Evolutionary conservation across 2,329 filamentous ascomycete genomes (phyloP), one percentile per base, ranked within the genome.

Genomic region (Calonectria pteridis): DNA sequence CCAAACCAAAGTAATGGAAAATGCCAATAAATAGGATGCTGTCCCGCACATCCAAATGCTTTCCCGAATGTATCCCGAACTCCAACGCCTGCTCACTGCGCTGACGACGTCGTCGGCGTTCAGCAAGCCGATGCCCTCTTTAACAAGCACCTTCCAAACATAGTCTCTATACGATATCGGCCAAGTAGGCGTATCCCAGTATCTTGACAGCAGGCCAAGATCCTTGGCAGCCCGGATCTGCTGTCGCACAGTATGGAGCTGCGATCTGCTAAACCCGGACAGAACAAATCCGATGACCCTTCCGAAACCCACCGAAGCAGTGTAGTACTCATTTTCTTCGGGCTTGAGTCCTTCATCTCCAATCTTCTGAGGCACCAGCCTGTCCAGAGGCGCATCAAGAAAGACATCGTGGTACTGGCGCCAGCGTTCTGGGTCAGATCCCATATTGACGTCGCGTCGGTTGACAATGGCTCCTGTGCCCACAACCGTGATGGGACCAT

Each of bases 401-500:
- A 93, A 93, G 67, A 90, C 86, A 81, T 94, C 91, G 46, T 91
- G 86, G 9, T 79, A 67, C 11, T 71, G 70, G 11, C 58, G 63
- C 72, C 75, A 79, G 46, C 53, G 43, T 11, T 29, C 40, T 1
- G 65, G 35, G 43, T 79, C 69, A 2, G 68, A 0, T 1, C 77
- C 77, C 10, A 76, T 65, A 9, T 79, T 79, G 1, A 79, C 75
- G 29, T 78, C 77, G 72, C 77, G 74, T 1, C 73, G 69, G 9
- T 58, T 74, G 40, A 31, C 68, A 6, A 81, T 77, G 50, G 90
- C 90, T 10, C 93, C 93, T 0, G 92, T 94, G 0, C 90, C 92
- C 2, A 95, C 91, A 1, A 94, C 88, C 0, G 93, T 94, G 26
- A 95, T 81, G 1, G 91, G 90, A 0, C 93, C 86, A 6, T 69